These are phyloP conservation scores for Cercospora janseana DNA, from an alignment of 2,329 filamentous ascomycete species.

Conservation along the genomic window DNA sequence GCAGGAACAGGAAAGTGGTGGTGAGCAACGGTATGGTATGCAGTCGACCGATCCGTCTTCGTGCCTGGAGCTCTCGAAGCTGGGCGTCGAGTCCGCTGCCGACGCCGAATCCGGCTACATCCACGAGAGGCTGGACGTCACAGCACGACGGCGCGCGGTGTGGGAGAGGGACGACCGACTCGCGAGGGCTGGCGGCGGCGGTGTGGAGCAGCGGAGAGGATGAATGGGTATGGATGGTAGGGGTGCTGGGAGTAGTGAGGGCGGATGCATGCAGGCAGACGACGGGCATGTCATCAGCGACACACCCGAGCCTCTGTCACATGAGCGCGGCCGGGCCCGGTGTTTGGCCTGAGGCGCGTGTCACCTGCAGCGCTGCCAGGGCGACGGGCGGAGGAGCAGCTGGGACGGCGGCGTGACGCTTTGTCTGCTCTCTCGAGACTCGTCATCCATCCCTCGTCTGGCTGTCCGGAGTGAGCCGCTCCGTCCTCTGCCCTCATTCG, in stretches of 20 bases:
- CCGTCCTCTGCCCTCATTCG: too few relatives aligned
- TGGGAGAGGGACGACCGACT: too few relatives aligned
- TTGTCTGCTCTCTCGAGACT: too few relatives aligned
- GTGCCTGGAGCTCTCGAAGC: slow-evolving; percentile 2
- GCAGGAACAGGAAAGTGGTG: not conserved
- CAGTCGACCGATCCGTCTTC: not conserved
- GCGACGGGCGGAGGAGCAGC: too few relatives aligned
- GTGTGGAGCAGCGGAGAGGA: not conserved
- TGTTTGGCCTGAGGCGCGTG: too few relatives aligned
- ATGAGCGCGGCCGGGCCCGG: not conserved
- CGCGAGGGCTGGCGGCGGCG: not conserved
- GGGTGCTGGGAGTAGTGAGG: not conserved
- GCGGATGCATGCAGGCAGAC: not conserved
- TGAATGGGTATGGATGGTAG: not conserved
- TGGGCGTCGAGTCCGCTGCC: slow-evolving; percentile 1
- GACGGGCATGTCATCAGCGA: slow-evolving; percentile 3
- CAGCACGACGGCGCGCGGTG: not conserved
- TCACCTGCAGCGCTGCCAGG: too few relatives aligned
- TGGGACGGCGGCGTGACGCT: too few relatives aligned
- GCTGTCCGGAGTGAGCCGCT: too few relatives aligned
- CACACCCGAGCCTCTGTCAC: not conserved
- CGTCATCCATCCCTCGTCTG: too few relatives aligned
- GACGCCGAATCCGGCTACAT: slow-evolving; percentile 3
- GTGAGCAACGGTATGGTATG: not conserved
- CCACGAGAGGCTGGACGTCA: too few relatives aligned